These are phyloP conservation scores for Crithidia expoeki DNA, from an alignment of 208 protist genomes.

Conservation along the genomic window DNA sequence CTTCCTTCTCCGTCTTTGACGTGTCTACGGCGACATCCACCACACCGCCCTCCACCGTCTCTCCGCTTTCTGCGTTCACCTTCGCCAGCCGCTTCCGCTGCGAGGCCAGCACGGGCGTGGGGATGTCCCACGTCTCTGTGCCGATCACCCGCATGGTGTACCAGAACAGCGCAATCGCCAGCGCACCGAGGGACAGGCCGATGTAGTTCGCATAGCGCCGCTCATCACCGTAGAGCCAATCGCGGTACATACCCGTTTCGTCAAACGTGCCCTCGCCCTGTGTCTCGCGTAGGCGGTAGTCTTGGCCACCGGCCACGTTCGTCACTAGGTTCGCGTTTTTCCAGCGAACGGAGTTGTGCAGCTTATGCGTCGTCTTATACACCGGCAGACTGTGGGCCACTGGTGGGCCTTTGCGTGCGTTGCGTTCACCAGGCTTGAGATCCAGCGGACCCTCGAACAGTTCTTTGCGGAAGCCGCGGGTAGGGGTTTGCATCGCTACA, in stretches of 20 bases:
- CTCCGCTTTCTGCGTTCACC: constrained; percentile 12
- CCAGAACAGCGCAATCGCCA: constrained; percentile 75
- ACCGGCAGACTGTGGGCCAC: constrained; percentile 86
- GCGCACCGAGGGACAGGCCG: constrained; percentile 50
- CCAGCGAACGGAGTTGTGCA: constrained; percentile 83
- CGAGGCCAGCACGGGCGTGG: constrained; percentile 73
- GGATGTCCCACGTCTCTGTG: constrained; percentile 87
- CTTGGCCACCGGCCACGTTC: constrained; percentile 81
- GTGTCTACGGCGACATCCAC: constrained; percentile 10
- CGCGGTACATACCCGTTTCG: constrained; percentile 88
- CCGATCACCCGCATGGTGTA: constrained; percentile 87
- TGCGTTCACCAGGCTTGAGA: constrained; percentile 73
- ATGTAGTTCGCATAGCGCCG: constrained; percentile 89
- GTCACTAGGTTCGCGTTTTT: constrained; percentile 88
- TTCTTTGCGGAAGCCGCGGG: constrained; percentile 73
- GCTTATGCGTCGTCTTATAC: constrained; percentile 88
- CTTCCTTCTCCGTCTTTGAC: constrained; percentile 31
- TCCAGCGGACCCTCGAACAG: constrained; percentile 87
- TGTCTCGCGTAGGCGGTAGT: constrained; percentile 84
- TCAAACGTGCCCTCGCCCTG: constrained; percentile 86
- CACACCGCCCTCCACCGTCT: constrained; percentile 13
- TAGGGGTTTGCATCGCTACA: constrained; percentile 18
- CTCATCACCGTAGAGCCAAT: constrained; percentile 91
- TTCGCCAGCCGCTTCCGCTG: constrained; percentile 62
- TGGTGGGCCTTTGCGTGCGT: constrained; percentile 76